phyloP scores from a whole-genome alignment of 78 protist genomes.

The Chrysochromulina tobinii region DNA sequence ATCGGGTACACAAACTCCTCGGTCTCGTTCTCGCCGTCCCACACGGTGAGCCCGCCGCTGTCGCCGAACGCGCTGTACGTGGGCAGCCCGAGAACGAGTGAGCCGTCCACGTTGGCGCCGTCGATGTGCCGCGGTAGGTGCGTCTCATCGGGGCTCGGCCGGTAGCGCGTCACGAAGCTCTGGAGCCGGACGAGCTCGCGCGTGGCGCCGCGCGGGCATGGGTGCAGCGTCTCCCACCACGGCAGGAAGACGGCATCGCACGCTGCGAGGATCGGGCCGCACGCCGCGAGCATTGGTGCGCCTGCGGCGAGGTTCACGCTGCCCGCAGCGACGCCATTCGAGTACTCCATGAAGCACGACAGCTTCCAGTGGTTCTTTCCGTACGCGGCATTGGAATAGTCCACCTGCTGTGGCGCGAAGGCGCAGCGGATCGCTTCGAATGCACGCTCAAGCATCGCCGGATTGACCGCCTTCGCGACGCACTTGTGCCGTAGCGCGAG shows the following conservation, averaged over 20 bases:
- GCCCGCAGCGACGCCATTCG: neutral
- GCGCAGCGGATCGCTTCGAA: neutral
- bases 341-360: constrained; percentile 16
- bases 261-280: neutral
- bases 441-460: neutral
- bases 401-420: constrained; percentile 3
- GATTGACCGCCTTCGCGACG: neutral
- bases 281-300: neutral
- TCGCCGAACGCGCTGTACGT: too few relatives aligned
- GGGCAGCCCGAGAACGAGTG: neutral
- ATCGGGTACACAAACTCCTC: neutral
- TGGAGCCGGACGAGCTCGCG: neutral
- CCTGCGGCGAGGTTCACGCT: neutral
- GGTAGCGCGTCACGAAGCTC: constrained; percentile 31
- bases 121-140: constrained; percentile 23
- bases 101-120: constrained; percentile 19
- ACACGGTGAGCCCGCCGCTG: constrained; percentile 27
- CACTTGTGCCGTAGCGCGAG: neutral
- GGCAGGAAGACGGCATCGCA: neutral
- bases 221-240: neutral
- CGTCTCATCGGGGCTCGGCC: neutral
- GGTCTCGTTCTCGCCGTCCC: constrained; percentile 8
- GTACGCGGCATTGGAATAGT: constrained; percentile 5
- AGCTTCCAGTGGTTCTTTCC: constrained; percentile 4
- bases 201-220: neutral